Evolutionary conservation across 768 basidiomycete genomes (phyloP).

Genomic region (Candolleomyces eurysporus): DNA sequence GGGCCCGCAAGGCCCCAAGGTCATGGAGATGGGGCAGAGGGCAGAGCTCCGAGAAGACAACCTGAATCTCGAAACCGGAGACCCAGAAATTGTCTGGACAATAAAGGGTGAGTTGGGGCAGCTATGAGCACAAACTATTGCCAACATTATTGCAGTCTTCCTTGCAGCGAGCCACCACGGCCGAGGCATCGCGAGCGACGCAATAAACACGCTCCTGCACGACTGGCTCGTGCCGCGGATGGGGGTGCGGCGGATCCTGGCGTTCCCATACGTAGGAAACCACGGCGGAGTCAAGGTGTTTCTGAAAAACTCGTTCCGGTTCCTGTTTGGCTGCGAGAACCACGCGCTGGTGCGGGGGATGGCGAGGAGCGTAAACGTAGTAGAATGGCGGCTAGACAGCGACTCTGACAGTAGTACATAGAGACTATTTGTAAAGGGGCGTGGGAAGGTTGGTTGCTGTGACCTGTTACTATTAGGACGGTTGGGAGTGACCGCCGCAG

Average conservation of each 20-base stretch:
- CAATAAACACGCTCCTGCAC: conserved; percentile 47
- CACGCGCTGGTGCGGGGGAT: conserved; percentile 19
- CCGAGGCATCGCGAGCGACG: conserved; percentile 60
- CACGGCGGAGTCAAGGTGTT: conserved; percentile 58
- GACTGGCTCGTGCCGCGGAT: conserved; percentile 64
- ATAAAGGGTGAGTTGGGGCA: conserved; percentile 21
- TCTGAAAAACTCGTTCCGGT: conserved; percentile 24
- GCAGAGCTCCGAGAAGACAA: conserved; percentile 37
- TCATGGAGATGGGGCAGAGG: conserved; percentile 35
- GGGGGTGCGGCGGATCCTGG: conserved; percentile 45
- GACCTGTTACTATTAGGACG: conserved; percentile 9
- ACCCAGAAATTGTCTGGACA: conserved; percentile 45
- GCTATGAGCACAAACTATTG: neutral
- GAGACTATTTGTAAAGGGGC: conserved; percentile 10
- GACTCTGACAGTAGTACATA: neutral
- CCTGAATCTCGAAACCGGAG: conserved; percentile 37
- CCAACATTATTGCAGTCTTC: conserved; percentile 15
- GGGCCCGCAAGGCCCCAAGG: conserved; percentile 15
- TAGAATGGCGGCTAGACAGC: conserved; percentile 26
- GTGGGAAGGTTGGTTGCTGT: conserved; percentile 22
- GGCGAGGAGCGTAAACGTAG: conserved; percentile 19
- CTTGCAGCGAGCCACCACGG: conserved; percentile 24
- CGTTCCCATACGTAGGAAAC: conserved; percentile 49
- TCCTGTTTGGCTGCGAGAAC: conserved; percentile 16
- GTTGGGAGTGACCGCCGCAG: conserved; percentile 11